Conservation (phyloP, 768 basidiomycete species). For the Rhizopogon roseolus region DNA sequence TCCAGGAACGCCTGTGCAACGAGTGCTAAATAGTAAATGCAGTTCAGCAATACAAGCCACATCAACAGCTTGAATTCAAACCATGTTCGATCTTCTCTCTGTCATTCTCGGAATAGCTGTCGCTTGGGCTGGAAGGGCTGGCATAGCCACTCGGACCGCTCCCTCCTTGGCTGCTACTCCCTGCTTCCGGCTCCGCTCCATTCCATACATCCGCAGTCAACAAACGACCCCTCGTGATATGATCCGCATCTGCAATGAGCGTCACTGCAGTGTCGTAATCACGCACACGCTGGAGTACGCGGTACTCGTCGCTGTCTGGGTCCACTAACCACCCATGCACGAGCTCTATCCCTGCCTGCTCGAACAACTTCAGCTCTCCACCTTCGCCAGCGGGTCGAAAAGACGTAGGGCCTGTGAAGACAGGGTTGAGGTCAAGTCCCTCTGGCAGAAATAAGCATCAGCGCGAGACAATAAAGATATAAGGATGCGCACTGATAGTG, state of each 20-base stretch:
- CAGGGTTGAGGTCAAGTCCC: conserved; percentile 88
- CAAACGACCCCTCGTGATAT: conserved; percentile 59
- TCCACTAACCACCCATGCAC: conserved; percentile 77
- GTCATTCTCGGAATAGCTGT: conserved; percentile 47
- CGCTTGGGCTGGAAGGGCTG: conserved; percentile 5
- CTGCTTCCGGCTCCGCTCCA: not conserved
- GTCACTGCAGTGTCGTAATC: conserved; percentile 76
- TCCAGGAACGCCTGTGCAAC: conserved; percentile 66
- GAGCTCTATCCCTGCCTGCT: conserved; percentile 74
- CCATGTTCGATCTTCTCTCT: conserved; percentile 66
- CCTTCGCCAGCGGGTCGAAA: conserved; percentile 63
- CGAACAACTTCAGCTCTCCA: conserved; percentile 82
- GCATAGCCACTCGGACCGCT: conserved; percentile 4
- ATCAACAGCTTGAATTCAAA: conserved; percentile 28
- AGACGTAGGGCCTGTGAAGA: conserved; percentile 64
- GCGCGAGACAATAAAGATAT: not conserved
- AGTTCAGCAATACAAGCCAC: not conserved
- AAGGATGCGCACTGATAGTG: conserved; percentile 59
- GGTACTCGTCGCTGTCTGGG: conserved; percentile 49
- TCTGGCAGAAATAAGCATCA: conserved; percentile 32
- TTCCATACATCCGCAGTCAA: conserved; percentile 36
- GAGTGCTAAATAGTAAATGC: conserved; percentile 42
- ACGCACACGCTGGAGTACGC: conserved; percentile 43
- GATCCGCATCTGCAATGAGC: conserved; percentile 76
- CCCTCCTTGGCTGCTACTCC: conserved; percentile 3